Evolutionary conservation across 169 alveolate species (phyloP).

Genomic region (Cryptosporidium canis): DNA sequence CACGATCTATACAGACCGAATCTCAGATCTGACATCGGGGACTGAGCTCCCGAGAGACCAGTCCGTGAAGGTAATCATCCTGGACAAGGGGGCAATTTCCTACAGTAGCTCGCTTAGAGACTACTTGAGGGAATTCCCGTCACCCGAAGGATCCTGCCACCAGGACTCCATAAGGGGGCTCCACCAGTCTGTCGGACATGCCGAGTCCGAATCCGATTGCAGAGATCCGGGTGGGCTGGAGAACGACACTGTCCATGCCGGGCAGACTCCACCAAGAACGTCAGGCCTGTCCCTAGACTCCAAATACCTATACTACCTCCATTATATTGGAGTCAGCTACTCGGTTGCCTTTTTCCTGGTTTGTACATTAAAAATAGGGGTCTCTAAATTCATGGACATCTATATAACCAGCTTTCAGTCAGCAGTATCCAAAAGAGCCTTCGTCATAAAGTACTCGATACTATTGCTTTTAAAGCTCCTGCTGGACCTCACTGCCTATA

Average conservation of each 20-base stretch:
- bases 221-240: neutral
- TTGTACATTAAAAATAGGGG: constrained; percentile 5
- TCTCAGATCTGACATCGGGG: neutral
- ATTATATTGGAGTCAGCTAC: constrained; percentile 7
- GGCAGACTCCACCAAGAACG: neutral
- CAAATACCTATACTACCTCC: neutral
- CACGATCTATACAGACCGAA: neutral
- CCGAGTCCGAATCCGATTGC: neutral
- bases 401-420: neutral
- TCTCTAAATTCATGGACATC: neutral
- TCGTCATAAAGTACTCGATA: neutral
- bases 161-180: neutral
- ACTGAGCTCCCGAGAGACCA: neutral
- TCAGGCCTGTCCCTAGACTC: neutral
- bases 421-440: neutral
- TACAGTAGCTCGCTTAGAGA: neutral
- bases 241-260: neutral
- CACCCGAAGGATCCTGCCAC: neutral
- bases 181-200: neutral
- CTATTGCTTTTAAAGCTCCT: constrained; percentile 4
- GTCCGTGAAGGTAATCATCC: neutral
- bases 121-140: neutral
- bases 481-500: constrained; percentile 1
- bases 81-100: constrained; percentile 25
- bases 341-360: neutral